Evolutionary conservation across 2,329 filamentous ascomycete genomes (phyloP), one percentile per base, ranked within the genome.

Genomic region (Aspergillus floridensis): DNA sequence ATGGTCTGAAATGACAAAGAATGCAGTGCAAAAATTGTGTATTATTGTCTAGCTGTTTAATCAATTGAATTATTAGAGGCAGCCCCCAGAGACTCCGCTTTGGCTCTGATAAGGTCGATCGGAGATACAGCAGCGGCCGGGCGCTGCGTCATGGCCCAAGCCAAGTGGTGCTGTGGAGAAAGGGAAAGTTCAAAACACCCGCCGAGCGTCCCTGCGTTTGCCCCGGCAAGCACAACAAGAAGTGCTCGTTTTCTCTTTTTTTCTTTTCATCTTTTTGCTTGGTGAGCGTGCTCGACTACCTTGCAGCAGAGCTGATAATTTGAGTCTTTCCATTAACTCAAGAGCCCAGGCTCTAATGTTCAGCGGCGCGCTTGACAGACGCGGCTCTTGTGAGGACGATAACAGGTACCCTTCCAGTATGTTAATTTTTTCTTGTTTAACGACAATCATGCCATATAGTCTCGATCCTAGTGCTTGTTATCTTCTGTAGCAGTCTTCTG

Each of bases 101-200:
- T 26, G 22, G 53, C 29, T 59, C 53, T 56, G 63, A 64, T 72
- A 74, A 72, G 71, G 71, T 67, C 72, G 70, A 74, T 72, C 67
- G 69, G 69, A 68, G 67, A 66, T 66, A 63, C 62, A 65, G 57
- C 63, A 68, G 64, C 63, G 65, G 59, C 62, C 68, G 68, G 70
- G 65, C 68, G 68, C 67, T 71, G 71, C 69, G 72, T 72, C 67
- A 72, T 74, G 68, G 65, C 66, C 67, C 66, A 64, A 65, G 68
- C 57, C 32, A 63, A 57, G 41, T 61, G 61, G 60, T 60, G 63
- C 58, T 67, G 67, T 73, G 71, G 71, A 72, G 71, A 69, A 71
- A 66, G 60, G 60, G 66, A 73, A 73, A 73, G 65, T 71, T 72
- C 70, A 72, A 73, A 74, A 73, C 71, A 72, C 65, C 63, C 63